Evolutionary conservation across 2,329 filamentous ascomycete genomes (phyloP).

Genomic region (Sporothrix mexicana): DNA sequence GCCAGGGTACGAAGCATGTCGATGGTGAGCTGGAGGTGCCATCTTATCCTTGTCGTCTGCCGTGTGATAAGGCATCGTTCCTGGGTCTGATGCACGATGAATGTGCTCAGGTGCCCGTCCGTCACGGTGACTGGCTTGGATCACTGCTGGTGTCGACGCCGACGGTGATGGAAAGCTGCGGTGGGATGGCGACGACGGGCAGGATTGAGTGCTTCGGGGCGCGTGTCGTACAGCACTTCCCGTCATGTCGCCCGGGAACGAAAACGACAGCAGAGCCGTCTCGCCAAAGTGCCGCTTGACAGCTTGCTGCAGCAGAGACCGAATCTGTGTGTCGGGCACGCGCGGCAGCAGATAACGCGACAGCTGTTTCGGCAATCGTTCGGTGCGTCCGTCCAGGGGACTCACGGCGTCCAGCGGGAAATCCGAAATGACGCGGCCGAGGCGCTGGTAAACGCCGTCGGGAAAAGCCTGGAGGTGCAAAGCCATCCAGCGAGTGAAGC

Average conservation of each 20-base stretch:
- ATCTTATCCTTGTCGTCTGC: neutral
- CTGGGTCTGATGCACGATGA: slow-evolving; percentile 11
- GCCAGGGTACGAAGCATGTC: slow-evolving; percentile 21
- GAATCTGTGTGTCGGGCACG: slow-evolving; percentile 59
- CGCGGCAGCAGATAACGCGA: slow-evolving; percentile 74
- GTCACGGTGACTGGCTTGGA: neutral
- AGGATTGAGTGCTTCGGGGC: neutral
- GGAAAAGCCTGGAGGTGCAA: slow-evolving; percentile 77
- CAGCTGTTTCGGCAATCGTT: slow-evolving; percentile 79
- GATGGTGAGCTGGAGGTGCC: neutral
- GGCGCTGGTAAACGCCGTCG: slow-evolving; percentile 72
- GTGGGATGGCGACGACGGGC: neutral
- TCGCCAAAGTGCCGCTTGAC: slow-evolving; percentile 55
- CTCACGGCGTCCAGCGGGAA: slow-evolving; percentile 67
- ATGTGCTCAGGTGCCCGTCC: neutral
- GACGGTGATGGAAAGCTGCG: neutral
- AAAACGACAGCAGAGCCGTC: slow-evolving; percentile 6
- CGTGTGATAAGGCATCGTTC: neutral
- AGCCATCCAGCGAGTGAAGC: slow-evolving; percentile 74
- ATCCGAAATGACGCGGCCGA: slow-evolving; percentile 70
- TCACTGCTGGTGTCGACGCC: neutral
- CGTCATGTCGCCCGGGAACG: slow-evolving; percentile 19
- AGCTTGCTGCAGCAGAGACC: slow-evolving; percentile 65
- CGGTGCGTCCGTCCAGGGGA: slow-evolving; percentile 65
- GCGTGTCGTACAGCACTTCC: neutral